Evolutionary conservation across 305 asterid species (phyloP).

Genomic region (Striga hermonthica): DNA sequence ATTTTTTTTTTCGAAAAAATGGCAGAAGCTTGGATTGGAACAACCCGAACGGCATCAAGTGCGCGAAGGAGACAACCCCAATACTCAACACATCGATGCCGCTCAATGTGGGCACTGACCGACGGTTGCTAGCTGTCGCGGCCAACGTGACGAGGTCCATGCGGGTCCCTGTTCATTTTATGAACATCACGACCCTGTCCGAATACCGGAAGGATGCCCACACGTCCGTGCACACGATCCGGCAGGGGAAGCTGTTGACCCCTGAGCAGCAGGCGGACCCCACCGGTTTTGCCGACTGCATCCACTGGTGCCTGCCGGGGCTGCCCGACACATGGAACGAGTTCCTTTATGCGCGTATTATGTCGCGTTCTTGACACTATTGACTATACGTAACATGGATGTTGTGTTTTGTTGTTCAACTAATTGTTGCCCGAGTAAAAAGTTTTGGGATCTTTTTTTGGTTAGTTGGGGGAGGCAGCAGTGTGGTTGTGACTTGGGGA

Average conservation of each 20-base stretch:
- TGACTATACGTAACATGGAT: too few relatives aligned
- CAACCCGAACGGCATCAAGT: constrained; percentile 81
- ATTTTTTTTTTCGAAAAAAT: too few relatives aligned
- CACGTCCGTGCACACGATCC: constrained; percentile 79
- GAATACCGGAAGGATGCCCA: constrained; percentile 87
- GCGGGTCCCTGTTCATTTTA: constrained; percentile 52
- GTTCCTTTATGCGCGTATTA: constrained; percentile 62
- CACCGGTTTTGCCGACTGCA: constrained; percentile 66
- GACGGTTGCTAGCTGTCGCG: constrained; percentile 52
- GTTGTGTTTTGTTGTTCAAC: too few relatives aligned
- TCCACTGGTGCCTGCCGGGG: constrained; percentile 94
- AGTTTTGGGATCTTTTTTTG: too few relatives aligned
- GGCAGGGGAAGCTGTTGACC: constrained; percentile 76
- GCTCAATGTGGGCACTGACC: constrained; percentile 66
- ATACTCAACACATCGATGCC: constrained; percentile 63
- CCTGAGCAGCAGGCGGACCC: constrained; percentile 77
- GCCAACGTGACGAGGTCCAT: constrained; percentile 54
- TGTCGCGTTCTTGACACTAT: constrained; percentile 49
- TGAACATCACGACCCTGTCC: constrained; percentile 71
- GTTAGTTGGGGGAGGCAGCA: too few relatives aligned
- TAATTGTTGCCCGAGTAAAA: too few relatives aligned
- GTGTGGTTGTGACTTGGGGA: too few relatives aligned
- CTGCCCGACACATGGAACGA: constrained; percentile 91
- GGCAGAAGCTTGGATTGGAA: constrained; percentile 84
- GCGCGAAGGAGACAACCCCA: constrained; percentile 75